phyloP scores from a whole-genome alignment of 2,329 filamentous ascomycete genomes.

The Colletotrichum shisoi region DNA sequence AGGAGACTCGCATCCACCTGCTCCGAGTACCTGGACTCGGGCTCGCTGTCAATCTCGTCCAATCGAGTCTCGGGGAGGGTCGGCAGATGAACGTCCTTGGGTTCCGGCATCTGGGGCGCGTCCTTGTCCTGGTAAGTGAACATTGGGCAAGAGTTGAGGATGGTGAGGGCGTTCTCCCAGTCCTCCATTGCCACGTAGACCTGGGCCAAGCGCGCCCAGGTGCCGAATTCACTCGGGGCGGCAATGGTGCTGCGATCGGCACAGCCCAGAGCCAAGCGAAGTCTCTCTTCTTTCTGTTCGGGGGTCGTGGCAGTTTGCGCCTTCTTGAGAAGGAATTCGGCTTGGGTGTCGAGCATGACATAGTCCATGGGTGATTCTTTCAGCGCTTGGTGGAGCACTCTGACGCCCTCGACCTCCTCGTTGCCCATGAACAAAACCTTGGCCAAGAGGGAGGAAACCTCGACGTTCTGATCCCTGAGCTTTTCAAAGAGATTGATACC shows the following conservation, averaged over 20 bases:
- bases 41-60: conserved; percentile 95
- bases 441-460: conserved; percentile 90
- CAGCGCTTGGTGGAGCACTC: conserved; percentile 84
- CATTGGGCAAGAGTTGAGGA: conserved; percentile 98
- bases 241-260: conserved; percentile 94
- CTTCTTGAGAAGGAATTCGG: conserved; percentile 89
- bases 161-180: conserved; percentile 94
- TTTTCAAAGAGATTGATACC: conserved; percentile 99
- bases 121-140: conserved; percentile 99
- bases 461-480: conserved; percentile 85
- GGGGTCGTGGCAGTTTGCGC: conserved; percentile 64
- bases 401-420: conserved; percentile 94
- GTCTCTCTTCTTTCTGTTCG: conserved; percentile 69
- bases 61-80: conserved; percentile 87
- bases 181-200: conserved; percentile 94
- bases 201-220: conserved; percentile 92
- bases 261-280: conserved; percentile 88
- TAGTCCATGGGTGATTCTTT: conserved; percentile 97
- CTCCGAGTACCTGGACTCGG: conserved; percentile 80
- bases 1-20: conserved; percentile 86
- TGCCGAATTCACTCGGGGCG: conserved; percentile 95
- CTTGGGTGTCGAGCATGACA: conserved; percentile 92
- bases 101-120: conserved; percentile 91
- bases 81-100: conserved; percentile 84
- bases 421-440: conserved; percentile 93